Percentiles rank a stretch among this genome's conserved stretches.
Conservation (phyloP, 768 basidiomycete genomes). For the Boletus speciosus region DNA sequence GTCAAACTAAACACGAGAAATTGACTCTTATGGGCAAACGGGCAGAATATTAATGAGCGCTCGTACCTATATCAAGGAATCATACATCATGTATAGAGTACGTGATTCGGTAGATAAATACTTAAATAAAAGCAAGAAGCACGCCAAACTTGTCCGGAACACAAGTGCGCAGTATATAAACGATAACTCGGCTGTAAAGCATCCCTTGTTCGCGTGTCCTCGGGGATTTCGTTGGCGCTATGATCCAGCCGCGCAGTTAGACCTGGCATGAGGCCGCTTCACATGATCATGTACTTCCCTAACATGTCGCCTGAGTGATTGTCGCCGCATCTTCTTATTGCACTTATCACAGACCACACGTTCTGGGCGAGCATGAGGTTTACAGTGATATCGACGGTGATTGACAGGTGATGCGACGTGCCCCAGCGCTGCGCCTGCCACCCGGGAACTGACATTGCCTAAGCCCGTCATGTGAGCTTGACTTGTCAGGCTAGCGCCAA, state of each 20-base stretch:
- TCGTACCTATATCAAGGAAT: not conserved
- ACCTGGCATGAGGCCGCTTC: constrained; percentile 11
- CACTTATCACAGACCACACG: constrained; percentile 6
- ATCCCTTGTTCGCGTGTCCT: constrained; percentile 7
- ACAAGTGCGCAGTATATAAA: not conserved
- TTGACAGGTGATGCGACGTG: constrained; percentile 1
- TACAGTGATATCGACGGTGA: not conserved
- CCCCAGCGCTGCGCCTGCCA: constrained; percentile 3
- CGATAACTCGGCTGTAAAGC: not conserved
- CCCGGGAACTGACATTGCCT: not conserved
- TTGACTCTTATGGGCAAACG: not conserved
- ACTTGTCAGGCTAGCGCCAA: not conserved
- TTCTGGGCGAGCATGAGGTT: not conserved
- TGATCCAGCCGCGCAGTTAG: not conserved
- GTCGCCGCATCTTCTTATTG: constrained; percentile 11
- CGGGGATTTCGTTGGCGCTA: not conserved
- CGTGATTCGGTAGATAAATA: not conserved
- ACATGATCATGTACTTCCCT: constrained; percentile 18
- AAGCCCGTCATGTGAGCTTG: not conserved
- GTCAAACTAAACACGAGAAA: not conserved
- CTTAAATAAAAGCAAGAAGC: not conserved
- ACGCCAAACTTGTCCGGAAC: not conserved
- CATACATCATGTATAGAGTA: not conserved
- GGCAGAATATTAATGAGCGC: not conserved
- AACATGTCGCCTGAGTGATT: constrained; percentile 18